Base-by-base conservation (phyloP, 2,329 filamentous ascomycete species). In the Sclerotiophoma versabilis region DNA sequence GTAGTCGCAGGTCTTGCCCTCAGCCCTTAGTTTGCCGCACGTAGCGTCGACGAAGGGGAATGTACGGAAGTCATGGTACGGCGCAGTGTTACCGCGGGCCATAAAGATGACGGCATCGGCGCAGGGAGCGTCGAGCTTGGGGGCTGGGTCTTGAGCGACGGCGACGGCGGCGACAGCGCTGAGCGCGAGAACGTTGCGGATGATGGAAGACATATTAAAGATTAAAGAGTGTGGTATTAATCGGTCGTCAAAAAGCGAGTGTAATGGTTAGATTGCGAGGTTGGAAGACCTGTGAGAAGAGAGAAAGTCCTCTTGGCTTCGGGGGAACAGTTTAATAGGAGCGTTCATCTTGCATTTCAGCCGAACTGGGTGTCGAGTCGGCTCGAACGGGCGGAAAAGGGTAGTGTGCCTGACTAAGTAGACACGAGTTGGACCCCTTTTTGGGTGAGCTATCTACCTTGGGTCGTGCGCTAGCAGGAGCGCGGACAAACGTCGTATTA, bases 101-200 rank as follows among this genome's bases (percentile, higher is more conserved):
- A 64, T 61, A 41, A 66, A 56, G 49, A 66, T 60, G 32, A 63
- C 54, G 47, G 49, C 59, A 61, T 64, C 63, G 49, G 56, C 54
- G 57, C 63, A 66, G 54, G 60, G 49, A 51, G 63, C 63, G 49
- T 63, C 56, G 58, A 60, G 57, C 59, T 66, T 65, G 54, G 62
- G 62, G 53, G 60, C 44, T n/a, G 49, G 12, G 36, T 20, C 44
- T 66, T 77, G 74, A 47, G 68, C 74, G 48, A 63, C 56, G 45
- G 64, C 64, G 63, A 64, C 56, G 44, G 60, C 59, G 39, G 62
- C 55, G 56, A 68, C 45, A 53, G 62, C 60, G 59, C 59, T 64
- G 53, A 62, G 56, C 54, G 58, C 54, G 49, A 68, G 51, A 49
- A 57, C 43, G 56, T 57, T 65, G 57, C 64, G 58, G 42, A 60